phyloP scores from a whole-genome alignment of 192 early-diverging fungal species.

The Backusella tarrabulga region DNA sequence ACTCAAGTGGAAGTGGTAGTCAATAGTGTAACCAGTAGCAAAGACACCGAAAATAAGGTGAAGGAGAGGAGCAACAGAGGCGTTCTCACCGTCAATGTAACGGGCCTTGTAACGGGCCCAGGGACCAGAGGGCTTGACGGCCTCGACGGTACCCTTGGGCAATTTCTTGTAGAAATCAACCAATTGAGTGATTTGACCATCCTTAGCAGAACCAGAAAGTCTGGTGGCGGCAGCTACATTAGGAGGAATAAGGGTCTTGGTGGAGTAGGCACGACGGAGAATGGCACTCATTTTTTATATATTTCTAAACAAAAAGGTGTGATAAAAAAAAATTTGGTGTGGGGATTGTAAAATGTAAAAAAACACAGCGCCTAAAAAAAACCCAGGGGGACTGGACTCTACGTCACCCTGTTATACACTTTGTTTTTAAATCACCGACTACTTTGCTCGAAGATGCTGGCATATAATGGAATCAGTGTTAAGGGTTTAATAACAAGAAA shows the following conservation, averaged over 20 bases:
- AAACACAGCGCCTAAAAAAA: neutral
- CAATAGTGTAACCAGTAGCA: constrained; percentile 64
- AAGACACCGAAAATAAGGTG: constrained; percentile 63
- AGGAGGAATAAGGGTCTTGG: constrained; percentile 66
- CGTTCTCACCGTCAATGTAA: constrained; percentile 74
- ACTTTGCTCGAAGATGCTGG: too few relatives aligned
- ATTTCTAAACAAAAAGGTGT: constrained; percentile 1
- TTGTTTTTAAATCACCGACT: neutral
- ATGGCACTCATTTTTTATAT: constrained; percentile 30
- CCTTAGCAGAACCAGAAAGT: constrained; percentile 54
- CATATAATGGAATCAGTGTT: too few relatives aligned
- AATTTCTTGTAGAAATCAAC: constrained; percentile 74
- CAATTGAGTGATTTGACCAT: constrained; percentile 58
- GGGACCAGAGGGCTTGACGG: constrained; percentile 54
- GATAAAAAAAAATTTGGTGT: neutral
- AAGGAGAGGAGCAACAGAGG: constrained; percentile 60
- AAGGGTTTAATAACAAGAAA: too few relatives aligned
- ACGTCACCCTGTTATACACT: neutral
- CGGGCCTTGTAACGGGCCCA: constrained; percentile 63
- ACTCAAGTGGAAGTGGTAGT: constrained; percentile 79
- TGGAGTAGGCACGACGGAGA: constrained; percentile 43
- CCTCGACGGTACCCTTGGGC: constrained; percentile 64
- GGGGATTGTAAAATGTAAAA: neutral
- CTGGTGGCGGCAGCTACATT: constrained; percentile 68
- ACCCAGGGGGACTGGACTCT: neutral